Base-by-base conservation (phyloP, 306 rosid genomes). In the Begonia peltatifolia region DNA sequence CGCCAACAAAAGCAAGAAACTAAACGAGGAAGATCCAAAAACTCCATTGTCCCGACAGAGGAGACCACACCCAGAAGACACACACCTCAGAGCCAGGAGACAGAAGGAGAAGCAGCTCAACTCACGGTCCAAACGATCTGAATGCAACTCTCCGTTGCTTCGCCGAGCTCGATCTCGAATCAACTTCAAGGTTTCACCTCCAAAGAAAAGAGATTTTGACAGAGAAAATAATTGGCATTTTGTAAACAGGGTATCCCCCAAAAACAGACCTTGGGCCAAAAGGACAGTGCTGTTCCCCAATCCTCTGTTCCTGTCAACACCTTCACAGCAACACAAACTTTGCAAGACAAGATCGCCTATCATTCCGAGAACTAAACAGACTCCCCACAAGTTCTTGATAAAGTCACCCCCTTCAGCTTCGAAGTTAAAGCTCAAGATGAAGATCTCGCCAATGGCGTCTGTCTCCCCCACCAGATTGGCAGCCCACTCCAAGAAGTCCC, bases 201-300 rank as follows among this genome's bases (percentile, higher is more conserved):
- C 87, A 18, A 85, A 77, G 48, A 77, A 73, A 30, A 74, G 77
- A 63, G 92, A 85, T 22, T 14, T 60, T 25, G 81, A 80, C 49
- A 83, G 63, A 61, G 94, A 83, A 58, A 86, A 70, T 46, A 67
- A 14, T 12, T 60, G 69, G 56, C 75, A 75, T 55, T 2, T 68
- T 51, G 94, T 96, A 4, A 90, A 90, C 52, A 76, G 94, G 57
- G 93, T 90, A 14, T 90, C 96, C 1, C 88, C 99, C 0, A 83
- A 74, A 68, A 79, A 83, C 59, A 86, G 61, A 38, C 94, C 94
- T 41, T 90, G 96, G 99, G 80, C 79, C 14, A 90, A 69, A 47
- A 90, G 83, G 60, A 50, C 96, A 23, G 94, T 86, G 6, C 74
- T 90, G n/a, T 90, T 86, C 60, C 99, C 99, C 14, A 90, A 90